These are phyloP conservation scores for Candida lessepsii DNA, from an alignment of 805 yeast species.

Conservation along the genomic window DNA sequence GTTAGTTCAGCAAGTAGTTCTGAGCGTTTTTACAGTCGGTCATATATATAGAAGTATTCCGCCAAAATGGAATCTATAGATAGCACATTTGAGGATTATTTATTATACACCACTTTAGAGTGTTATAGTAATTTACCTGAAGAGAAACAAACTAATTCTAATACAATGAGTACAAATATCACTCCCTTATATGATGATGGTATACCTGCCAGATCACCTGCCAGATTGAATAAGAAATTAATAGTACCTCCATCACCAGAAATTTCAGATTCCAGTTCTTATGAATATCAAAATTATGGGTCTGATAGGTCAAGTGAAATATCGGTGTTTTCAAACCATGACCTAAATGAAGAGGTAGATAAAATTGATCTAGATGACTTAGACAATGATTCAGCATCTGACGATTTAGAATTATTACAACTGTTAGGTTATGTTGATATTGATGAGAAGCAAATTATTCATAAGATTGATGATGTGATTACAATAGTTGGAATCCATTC, in stretches of 20 bases:
- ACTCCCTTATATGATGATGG: background rate
- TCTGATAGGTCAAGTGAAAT: constrained; percentile 17
- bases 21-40: background rate
- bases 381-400: constrained; percentile 10
- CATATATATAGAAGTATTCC: background rate
- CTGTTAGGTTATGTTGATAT: constrained; percentile 10
- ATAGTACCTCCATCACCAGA: constrained; percentile 16
- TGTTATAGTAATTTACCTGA: constrained; percentile 3
- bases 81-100: constrained; percentile 6
- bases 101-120: constrained; percentile 6
- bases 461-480: constrained; percentile 10
- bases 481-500: constrained; percentile 9
- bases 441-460: constrained; percentile 5
- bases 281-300: constrained; percentile 16
- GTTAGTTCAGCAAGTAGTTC: constrained; percentile 2
- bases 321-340: constrained; percentile 19
- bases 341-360: background rate
- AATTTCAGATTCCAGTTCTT: constrained; percentile 22
- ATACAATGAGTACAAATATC: background rate
- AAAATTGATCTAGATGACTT: constrained; percentile 2
- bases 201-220: constrained; percentile 10
- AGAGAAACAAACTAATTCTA: background rate
- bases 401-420: constrained; percentile 11
- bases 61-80: background rate
- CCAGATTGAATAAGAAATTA: constrained; percentile 13